Evolutionary conservation across 2,329 filamentous ascomycete genomes (phyloP), one percentile per base, ranked within the genome.

Genomic region (Venturia oleaginea): DNA sequence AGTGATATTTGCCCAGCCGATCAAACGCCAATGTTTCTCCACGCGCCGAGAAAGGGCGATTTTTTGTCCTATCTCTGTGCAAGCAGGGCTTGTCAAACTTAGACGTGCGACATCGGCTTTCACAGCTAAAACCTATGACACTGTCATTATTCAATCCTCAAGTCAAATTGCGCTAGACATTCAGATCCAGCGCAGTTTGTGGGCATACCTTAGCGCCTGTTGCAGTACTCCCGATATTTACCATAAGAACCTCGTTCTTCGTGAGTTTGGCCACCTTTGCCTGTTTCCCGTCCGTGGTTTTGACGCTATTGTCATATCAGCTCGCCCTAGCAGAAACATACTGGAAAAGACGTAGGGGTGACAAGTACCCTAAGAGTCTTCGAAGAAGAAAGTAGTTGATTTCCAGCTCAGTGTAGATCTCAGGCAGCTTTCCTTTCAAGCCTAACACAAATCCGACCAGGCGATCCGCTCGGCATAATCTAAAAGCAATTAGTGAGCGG

Each of bases 161-260:
- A 2, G 13, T 11, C 19, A 17, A 19, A 11, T 15, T 27, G 17
- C 51, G 30, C 51, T 34, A 15, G 17, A 34, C 15, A 19, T 7
- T 2, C 43, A 24, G 27, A 54, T 32, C 15, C 3, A 34, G 46
- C n/a, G 46, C 22, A 5, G 46, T 24, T 7, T 13, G 7, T 7
- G 30, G 5, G 15, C 15, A 22, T 22, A 64, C 91, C 86, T 97
- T 99, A 70, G 94, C 94, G 78, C 94, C 94, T 17, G 93, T 97
- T 59, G 94, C 95, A 11, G 93, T 97, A 43, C 91, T 96, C 67
- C 94, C 94, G 75, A 99, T 99, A 83, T 99, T 99, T 69, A 99
- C 94, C 94, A 99, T 97, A 78, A 99, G 88, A 73, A 97, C 92
- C 78, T 99, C 94, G 80, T 96, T 97, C 87, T 97, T 99, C 65